phyloP scores from a whole-genome alignment of 306 rosid genomes.

The Vigna nakashimae region DNA sequence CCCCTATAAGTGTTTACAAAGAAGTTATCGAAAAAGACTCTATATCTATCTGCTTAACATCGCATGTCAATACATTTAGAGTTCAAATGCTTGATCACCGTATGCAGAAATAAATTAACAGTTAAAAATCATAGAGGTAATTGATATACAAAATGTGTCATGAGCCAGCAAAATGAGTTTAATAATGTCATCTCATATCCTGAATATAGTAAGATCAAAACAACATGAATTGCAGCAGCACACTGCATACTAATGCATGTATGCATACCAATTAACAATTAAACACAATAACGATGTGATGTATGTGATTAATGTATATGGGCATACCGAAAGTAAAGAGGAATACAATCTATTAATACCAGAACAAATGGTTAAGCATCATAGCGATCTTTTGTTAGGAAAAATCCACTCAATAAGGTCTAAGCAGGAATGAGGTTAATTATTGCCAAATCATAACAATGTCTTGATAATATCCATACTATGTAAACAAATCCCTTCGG shows the following conservation, averaged over 20 bases:
- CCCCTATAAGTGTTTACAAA: neutral
- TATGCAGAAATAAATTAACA: slow-evolving; percentile 32
- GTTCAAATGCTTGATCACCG: slow-evolving; percentile 33
- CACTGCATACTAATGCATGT: slow-evolving; percentile 5
- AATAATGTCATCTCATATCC: slow-evolving; percentile 22
- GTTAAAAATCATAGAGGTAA: slow-evolving; percentile 26
- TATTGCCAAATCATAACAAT: slow-evolving; percentile 32
- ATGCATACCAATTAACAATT: neutral
- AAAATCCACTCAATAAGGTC: slow-evolving; percentile 32
- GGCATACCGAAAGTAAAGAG: slow-evolving; percentile 5
- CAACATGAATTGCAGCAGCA: slow-evolving; percentile 35
- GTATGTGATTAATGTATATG: neutral
- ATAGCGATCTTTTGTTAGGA: slow-evolving; percentile 10
- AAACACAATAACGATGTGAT: neutral
- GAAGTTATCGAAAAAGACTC: too few relatives aligned
- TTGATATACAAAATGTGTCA: slow-evolving; percentile 23
- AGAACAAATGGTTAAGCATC: slow-evolving; percentile 31
- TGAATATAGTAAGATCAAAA: slow-evolving; percentile 31
- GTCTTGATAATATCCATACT: slow-evolving; percentile 8
- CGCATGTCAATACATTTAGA: slow-evolving; percentile 9
- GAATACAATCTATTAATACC: slow-evolving; percentile 12
- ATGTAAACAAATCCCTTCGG: too few relatives aligned
- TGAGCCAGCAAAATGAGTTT: slow-evolving; percentile 17
- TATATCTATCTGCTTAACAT: neutral
- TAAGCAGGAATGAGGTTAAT: slow-evolving; percentile 24